These are phyloP conservation scores for Mycena rebaudengoi DNA, from an alignment of 768 basidiomycete genomes.

Conservation along the genomic window DNA sequence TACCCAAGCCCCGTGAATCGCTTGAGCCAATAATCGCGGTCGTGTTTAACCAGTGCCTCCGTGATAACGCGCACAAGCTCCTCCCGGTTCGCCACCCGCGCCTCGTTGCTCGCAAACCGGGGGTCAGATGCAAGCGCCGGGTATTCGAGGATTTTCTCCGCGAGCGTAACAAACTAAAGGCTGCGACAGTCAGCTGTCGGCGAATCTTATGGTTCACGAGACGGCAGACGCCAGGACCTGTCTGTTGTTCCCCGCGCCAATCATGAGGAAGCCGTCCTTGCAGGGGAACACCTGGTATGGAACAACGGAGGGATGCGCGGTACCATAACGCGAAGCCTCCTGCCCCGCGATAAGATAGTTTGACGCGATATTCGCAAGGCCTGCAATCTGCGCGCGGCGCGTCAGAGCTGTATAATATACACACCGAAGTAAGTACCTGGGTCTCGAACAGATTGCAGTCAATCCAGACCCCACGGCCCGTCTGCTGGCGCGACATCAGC, in stretches of 20 bases:
- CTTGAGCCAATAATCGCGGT: constrained; percentile 79
- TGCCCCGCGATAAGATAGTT: constrained; percentile 90
- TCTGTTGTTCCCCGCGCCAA: constrained; percentile 90
- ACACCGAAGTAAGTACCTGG: constrained; percentile 58
- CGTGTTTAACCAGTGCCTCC: constrained; percentile 60
- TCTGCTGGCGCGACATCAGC: constrained; percentile 80
- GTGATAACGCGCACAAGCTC: constrained; percentile 77
- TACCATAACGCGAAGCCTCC: constrained; percentile 89
- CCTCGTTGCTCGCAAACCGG: constrained; percentile 76
- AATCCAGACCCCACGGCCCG: constrained; percentile 89
- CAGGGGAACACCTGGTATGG: constrained; percentile 94
- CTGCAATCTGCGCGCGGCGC: constrained; percentile 77
- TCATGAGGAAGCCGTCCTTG: constrained; percentile 89
- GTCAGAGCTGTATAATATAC: neutral
- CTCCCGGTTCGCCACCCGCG: constrained; percentile 78
- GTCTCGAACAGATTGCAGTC: constrained; percentile 94
- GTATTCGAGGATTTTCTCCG: constrained; percentile 65
- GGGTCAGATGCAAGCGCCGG: constrained; percentile 68
- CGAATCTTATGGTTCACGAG: too few relatives aligned
- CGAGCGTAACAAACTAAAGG: constrained; percentile 79
- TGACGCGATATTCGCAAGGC: constrained; percentile 90
- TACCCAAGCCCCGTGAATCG: constrained; percentile 83
- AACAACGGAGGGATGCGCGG: constrained; percentile 92
- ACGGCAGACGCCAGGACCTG: too few relatives aligned
- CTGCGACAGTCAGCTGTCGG: too few relatives aligned